Conservation (phyloP, 805 yeast species). For the Candida sonorensis region DNA sequence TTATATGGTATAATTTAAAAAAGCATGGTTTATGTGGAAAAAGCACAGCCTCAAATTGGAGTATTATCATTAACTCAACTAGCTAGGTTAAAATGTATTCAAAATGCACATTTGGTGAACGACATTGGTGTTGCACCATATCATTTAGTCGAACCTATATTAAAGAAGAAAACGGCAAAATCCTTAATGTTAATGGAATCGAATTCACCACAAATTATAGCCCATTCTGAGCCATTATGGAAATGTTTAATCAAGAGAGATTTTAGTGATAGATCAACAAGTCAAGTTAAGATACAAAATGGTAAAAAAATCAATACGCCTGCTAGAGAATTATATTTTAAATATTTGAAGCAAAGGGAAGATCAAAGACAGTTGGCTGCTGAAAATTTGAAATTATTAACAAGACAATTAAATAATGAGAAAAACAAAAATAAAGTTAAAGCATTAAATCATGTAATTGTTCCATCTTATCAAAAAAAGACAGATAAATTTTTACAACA, state of each 20-base stretch:
- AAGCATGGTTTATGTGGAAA: conserved; percentile 13
- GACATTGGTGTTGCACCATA: conserved; percentile 31
- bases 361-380: conserved; percentile 37
- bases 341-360: conserved; percentile 35
- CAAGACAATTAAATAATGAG: conserved; percentile 30
- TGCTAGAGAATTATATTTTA: conserved; percentile 32
- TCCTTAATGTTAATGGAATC: conserved; percentile 36
- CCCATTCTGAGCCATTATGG: conserved; percentile 42
- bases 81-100: conserved; percentile 23
- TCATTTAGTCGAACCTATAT: conserved; percentile 42
- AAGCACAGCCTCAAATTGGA: conserved; percentile 17
- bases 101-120: conserved; percentile 25
- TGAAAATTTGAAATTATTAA: conserved; percentile 35
- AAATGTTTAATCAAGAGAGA: conserved; percentile 35
- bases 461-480: conserved; percentile 11
- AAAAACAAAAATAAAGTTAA: conserved; percentile 37
- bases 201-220: conserved; percentile 35
- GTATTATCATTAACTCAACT: conserved; percentile 20
- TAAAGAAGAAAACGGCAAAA: conserved; percentile 37
- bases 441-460: conserved; percentile 21
- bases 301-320: conserved; percentile 24
- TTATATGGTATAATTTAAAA: no score
- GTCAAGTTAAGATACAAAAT: conserved; percentile 8
- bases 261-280: conserved; percentile 38
- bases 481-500: conserved; percentile 4